Conservation (phyloP, 2,329 filamentous ascomycete species). For the Alternaria triticina region DNA sequence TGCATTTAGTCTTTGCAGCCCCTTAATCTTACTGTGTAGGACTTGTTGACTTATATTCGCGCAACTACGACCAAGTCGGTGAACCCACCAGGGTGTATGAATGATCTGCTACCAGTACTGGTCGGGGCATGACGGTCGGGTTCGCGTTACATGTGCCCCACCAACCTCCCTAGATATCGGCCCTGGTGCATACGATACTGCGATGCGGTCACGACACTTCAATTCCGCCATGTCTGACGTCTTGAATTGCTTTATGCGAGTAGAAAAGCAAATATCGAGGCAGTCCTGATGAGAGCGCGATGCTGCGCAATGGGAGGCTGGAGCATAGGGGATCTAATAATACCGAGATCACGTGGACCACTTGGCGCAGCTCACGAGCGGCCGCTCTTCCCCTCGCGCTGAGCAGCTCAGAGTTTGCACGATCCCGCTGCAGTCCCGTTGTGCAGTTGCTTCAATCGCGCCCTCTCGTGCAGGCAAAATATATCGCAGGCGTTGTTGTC, state of each 20-base stretch:
- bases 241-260: not conserved
- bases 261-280: constrained; percentile 4
- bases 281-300: not conserved
- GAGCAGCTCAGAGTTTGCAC: constrained; percentile 5
- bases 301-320: constrained; percentile 10
- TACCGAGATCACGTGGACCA: constrained; percentile 17
- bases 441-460: constrained; percentile 3
- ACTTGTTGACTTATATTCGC: not conserved
- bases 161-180: constrained; percentile 1
- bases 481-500: constrained; percentile 4
- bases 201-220: not conserved
- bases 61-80: not conserved
- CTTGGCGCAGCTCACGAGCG: constrained; percentile 19
- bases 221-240: not conserved
- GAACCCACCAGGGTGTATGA: not conserved
- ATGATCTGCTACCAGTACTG: not conserved
- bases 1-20: not conserved
- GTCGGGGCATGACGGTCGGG: constrained; percentile 1
- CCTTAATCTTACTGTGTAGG: not conserved
- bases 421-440: not conserved
- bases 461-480: not conserved
- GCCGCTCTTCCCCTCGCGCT: constrained; percentile 9
- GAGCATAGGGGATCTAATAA: constrained; percentile 15
- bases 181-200: not conserved
- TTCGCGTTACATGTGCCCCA: constrained; percentile 10